A percentile compares a stretch with the other conserved stretches of the same genome.
phyloP scores from a whole-genome alignment of 352 stramenopile genomes.

The Phytophthora tentaculata region DNA sequence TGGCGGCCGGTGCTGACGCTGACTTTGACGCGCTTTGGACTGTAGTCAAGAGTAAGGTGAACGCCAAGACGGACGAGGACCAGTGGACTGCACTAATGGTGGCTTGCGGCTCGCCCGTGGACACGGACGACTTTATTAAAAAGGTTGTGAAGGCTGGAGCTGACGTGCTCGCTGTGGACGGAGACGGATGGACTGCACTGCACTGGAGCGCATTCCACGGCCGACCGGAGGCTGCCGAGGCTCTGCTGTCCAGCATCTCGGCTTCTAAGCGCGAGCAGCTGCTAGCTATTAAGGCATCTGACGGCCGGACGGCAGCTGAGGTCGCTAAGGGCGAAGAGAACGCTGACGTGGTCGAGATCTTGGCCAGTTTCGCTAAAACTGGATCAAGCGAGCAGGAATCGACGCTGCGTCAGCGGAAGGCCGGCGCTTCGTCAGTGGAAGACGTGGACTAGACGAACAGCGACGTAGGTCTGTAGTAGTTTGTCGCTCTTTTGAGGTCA shows the following conservation, averaged over 20 bases:
- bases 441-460: slow-evolving; percentile 69
- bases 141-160: slow-evolving; percentile 65
- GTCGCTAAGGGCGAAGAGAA: slow-evolving; percentile 78
- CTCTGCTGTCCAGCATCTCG: slow-evolving; percentile 55
- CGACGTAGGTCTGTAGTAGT: slow-evolving; percentile 10
- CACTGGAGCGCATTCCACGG: slow-evolving; percentile 88
- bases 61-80: slow-evolving; percentile 74
- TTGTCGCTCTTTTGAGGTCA: slow-evolving; percentile 12
- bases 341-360: slow-evolving; percentile 67
- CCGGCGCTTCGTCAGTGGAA: slow-evolving; percentile 58
- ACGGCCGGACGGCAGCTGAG: slow-evolving; percentile 70
- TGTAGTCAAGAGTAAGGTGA: slow-evolving; percentile 62
- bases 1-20: slow-evolving; percentile 66
- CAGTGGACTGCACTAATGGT: slow-evolving; percentile 88
- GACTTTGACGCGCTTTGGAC: slow-evolving; percentile 78
- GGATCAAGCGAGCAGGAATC: slow-evolving; percentile 34
- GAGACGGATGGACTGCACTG: slow-evolving; percentile 82
- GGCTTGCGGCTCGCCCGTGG: slow-evolving; percentile 77
- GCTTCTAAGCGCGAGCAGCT: slow-evolving; percentile 48
- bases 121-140: slow-evolving; percentile 83
- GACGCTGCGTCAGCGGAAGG: slow-evolving; percentile 68
- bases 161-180: slow-evolving; percentile 68
- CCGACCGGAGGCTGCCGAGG: slow-evolving; percentile 69
- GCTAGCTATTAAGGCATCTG: slow-evolving; percentile 56
- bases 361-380: slow-evolving; percentile 45